A percentile compares a stretch with the other conserved stretches of the same genome.
These are phyloP conservation scores for Stephanodiscus triporus DNA, from an alignment of 108 stramenopile genomes.

Conservation along the genomic window DNA sequence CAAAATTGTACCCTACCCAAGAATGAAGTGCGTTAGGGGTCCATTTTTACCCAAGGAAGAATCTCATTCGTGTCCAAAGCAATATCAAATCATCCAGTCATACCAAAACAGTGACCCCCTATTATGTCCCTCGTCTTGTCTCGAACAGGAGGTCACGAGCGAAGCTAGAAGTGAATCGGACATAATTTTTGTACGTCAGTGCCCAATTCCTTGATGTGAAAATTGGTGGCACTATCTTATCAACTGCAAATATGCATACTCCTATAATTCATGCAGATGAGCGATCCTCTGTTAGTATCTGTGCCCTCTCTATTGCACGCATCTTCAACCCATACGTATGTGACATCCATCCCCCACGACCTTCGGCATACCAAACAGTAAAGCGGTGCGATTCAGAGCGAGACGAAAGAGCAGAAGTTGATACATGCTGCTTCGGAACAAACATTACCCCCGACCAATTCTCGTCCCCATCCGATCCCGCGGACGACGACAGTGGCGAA, in stretches of 20 bases:
- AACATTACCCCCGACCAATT: background rate
- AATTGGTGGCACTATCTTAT: too few species aligned
- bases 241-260: too few species aligned
- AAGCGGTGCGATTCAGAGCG: too few species aligned
- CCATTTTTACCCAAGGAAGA: background rate
- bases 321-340: too few species aligned
- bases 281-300: too few species aligned
- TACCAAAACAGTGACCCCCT: background rate
- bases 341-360: slow-evolving; percentile 50
- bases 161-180: slow-evolving; percentile 39
- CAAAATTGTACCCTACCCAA: slow-evolving; percentile 32
- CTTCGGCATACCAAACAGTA: slow-evolving; percentile 15
- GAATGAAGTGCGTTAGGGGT: slow-evolving; percentile 28
- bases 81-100: background rate
- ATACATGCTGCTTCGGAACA: too few species aligned
- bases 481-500: too few species aligned
- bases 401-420: too few species aligned
- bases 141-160: slow-evolving; percentile 15
- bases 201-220: slow-evolving; percentile 2
- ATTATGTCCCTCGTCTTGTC: slow-evolving; percentile 24
- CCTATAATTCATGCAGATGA: too few species aligned
- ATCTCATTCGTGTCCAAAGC: too few species aligned
- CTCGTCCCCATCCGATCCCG: too few species aligned
- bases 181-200: slow-evolving; percentile 31
- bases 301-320: too few species aligned